Evolutionary conservation across 2,329 filamentous ascomycete species (phyloP), one percentile per base, ranked within the genome.

Genomic region (Fulvia fulva): DNA sequence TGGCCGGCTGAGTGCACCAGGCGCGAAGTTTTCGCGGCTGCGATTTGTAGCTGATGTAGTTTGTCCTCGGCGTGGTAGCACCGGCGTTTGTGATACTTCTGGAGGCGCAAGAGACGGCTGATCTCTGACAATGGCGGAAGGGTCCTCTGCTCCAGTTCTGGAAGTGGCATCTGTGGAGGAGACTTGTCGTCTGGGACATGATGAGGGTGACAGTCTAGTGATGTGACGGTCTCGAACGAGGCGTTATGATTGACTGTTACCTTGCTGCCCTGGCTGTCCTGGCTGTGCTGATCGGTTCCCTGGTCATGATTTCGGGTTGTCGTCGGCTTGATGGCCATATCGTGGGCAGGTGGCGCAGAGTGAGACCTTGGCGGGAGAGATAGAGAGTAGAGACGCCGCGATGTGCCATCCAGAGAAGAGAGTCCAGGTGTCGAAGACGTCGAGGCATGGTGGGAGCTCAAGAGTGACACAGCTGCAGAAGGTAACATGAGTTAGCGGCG

Each of bases 11-110:
- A 90, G 64, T 88, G 84, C 66, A 87, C 86, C 70, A 93, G 78
- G 57, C 90, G 87, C 60, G 87, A 85, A 64, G 87, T 90, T 59
- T 91, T 78, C 41, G 88, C 88, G 45, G 87, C 89, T 21, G 87
- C 89, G 54, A 92, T 83, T 61, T 92, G 78, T 70, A 84, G 89
- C 69, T 87, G 82, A 72, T 91, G 88, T 54, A 94, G 80, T 57
- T 88, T 86, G 64, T 88, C 80, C 65, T 89, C 83, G 47, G 87
- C 88, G 70, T 87, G 87, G 64, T 83, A 81, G 75, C 88, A 85
- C 79, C 90, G 89, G 79, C 88, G 87, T 79, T 90, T 87, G 75
- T 93, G 89, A 72, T 91, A 91, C 68, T 87, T 88, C 71, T 88
- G 88, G 62, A 91, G 78, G 61, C 88, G 85, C 64, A 91, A 87